Percentiles rank a stretch among this genome's conserved stretches.
These are phyloP conservation scores for Chaetomium globosum DNA, from an alignment of 2,329 filamentous ascomycete species.

Conservation along the genomic window DNA sequence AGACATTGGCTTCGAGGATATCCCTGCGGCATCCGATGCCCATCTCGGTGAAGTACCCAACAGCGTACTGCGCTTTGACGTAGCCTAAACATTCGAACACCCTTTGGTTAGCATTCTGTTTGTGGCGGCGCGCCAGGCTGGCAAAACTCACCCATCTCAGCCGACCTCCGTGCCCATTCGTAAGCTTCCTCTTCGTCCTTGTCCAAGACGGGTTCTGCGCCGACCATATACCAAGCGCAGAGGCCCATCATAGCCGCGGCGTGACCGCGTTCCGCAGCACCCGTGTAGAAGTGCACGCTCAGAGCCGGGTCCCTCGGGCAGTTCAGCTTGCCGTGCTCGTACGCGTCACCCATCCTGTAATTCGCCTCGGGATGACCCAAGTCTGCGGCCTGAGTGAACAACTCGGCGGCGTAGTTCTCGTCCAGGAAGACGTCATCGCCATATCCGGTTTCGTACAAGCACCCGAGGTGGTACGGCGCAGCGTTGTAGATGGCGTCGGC, in stretches of 20 bases:
- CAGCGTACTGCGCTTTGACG: constrained; percentile 83
- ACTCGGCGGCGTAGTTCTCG: constrained; percentile 83
- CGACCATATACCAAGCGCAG: constrained; percentile 98
- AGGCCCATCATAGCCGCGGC: constrained; percentile 94
- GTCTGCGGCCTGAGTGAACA: constrained; percentile 93
- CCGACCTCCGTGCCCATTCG: constrained; percentile 89
- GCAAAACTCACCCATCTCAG: constrained; percentile 70
- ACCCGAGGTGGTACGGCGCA: constrained; percentile 86
- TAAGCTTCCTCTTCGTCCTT: constrained; percentile 96
- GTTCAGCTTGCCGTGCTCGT: constrained; percentile 85
- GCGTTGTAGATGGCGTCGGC: constrained; percentile 91
- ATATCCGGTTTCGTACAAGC: constrained; percentile 88
- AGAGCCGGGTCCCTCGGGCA: constrained; percentile 90
- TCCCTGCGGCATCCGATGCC: constrained; percentile 94
- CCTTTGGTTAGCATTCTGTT: not conserved
- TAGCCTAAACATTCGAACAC: constrained; percentile 51
- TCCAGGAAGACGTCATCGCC: constrained; percentile 94
- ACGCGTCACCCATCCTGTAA: constrained; percentile 90
- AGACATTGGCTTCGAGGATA: constrained; percentile 94
- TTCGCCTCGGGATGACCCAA: constrained; percentile 85
- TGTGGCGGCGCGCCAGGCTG: not conserved
- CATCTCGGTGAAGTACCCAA: constrained; percentile 98
- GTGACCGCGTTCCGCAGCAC: constrained; percentile 81
- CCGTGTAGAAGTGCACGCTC: constrained; percentile 96
- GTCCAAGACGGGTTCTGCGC: constrained; percentile 85